Base-by-base conservation (phyloP, 305 asterid genomes). In the Fraxinus latifolia region DNA sequence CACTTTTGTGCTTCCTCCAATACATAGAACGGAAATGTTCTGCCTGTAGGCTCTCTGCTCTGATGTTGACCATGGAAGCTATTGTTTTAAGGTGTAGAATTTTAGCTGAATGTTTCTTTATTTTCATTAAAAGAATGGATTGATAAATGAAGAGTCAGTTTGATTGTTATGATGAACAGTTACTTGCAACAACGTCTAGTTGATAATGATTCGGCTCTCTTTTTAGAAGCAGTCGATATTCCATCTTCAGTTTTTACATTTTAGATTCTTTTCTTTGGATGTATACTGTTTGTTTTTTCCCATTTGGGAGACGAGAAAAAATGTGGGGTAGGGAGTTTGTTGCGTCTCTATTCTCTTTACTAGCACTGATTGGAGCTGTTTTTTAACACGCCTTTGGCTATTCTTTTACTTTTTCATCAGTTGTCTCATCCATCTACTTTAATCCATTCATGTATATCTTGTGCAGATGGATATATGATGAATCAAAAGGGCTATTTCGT, bases 391-490 rank as follows among this genome's bases (percentile, higher is more conserved):
- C 74, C 71, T 21, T 60, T 29, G 9, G 75, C 70, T 72, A 39
- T 29, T 81, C 14, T 25, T 31, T 37, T 58, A 7, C 44, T 77
- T 72, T 17, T 44, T 47, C 23, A 14, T 70, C 7, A 70, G 42
- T 29, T 68, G 39, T 31, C 36, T 33, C 76, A 29, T 68, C 21
- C 76, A 31, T 17, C 17, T 37, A 12, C 44, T 34, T 53, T 79
- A 33, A 8, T 39, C 19, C 74, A 27, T 60, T 67, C 7, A 29
- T 47, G 19, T 23, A 7, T 84, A 55, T 77, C 31, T 25, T 34
- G 17, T 76, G 83, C 95, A 96, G 98, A 85, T 96, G 99, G 99
- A 90, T 96, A 86, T 96, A 94, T 71, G 98, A 96, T 83, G 97
- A 96, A 94, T 88, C 89, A 68, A 92, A 96, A 89, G 90, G 94